These are phyloP conservation scores for Pseudogymnoascus sp. DNA, from an alignment of 2,329 filamentous ascomycete species.

Conservation along the genomic window DNA sequence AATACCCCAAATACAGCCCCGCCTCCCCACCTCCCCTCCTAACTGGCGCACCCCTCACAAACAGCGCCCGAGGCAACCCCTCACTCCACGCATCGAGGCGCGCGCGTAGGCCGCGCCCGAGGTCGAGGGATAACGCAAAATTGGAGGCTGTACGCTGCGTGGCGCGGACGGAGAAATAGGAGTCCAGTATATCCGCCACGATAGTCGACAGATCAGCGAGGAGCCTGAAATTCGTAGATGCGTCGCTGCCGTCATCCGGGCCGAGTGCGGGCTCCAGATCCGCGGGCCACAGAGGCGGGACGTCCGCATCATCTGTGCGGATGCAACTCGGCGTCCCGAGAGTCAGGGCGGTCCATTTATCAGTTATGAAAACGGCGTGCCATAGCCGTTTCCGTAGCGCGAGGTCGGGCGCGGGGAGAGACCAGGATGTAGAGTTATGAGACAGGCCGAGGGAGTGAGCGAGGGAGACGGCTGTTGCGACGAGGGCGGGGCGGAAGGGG, in stretches of 20 bases:
- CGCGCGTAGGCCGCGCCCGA: slow-evolving; percentile 22
- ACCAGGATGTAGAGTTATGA: slow-evolving; percentile 27
- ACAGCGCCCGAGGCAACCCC: slow-evolving; percentile 21
- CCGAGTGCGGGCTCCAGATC: slow-evolving; percentile 21
- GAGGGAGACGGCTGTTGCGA: slow-evolving; percentile 27
- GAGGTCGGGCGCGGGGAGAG: slow-evolving; percentile 27
- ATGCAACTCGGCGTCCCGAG: slow-evolving; percentile 29
- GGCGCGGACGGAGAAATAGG: slow-evolving; percentile 26
- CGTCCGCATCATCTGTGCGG: slow-evolving; percentile 25
- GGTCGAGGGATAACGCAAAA: slow-evolving; percentile 24
- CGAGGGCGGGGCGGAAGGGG: slow-evolving; percentile 27
- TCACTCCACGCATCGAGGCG: slow-evolving; percentile 28
- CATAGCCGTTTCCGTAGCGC: slow-evolving; percentile 27
- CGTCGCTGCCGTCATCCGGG: slow-evolving; percentile 14
- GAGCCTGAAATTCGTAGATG: slow-evolving; percentile 22
- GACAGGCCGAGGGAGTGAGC: slow-evolving; percentile 28
- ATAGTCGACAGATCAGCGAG: slow-evolving; percentile 26
- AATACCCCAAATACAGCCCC: slow-evolving; percentile 27
- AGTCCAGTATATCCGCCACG: slow-evolving; percentile 27
- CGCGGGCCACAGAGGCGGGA: slow-evolving; percentile 20
- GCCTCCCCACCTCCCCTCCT: slow-evolving; percentile 24
- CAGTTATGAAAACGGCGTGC: slow-evolving; percentile 27
- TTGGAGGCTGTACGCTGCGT: slow-evolving; percentile 24
- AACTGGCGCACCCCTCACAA: slow-evolving; percentile 11
- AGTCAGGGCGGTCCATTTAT: slow-evolving; percentile 29